Conservation (phyloP, 106 monocot genomes). For the Dendrobium catenatum region DNA sequence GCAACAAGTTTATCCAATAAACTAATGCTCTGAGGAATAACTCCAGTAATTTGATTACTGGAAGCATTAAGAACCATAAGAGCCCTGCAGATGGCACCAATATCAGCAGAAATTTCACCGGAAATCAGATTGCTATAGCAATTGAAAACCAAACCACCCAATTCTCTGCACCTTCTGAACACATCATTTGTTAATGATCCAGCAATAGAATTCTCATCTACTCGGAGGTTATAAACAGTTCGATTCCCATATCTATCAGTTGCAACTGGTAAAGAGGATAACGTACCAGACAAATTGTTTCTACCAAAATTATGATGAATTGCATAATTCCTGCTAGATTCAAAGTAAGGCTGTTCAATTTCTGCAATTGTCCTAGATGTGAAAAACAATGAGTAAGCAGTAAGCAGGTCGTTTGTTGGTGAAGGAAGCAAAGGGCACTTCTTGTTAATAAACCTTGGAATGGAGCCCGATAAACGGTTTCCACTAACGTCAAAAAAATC, state of each 20-base stretch:
- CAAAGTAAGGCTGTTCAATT: slow-evolving; percentile 17
- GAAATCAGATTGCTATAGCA: slow-evolving; percentile 52
- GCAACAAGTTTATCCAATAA: slow-evolving; percentile 31
- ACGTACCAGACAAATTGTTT: slow-evolving; percentile 53
- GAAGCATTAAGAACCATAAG: slow-evolving; percentile 47
- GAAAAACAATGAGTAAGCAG: slow-evolving; percentile 46
- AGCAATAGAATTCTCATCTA: slow-evolving; percentile 44
- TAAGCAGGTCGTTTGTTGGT: slow-evolving; percentile 18
- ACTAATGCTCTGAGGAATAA: slow-evolving; percentile 43
- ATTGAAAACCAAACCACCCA: slow-evolving; percentile 48
- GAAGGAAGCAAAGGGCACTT: slow-evolving; percentile 21
- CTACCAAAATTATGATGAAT: slow-evolving; percentile 70
- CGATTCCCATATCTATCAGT: slow-evolving; percentile 27
- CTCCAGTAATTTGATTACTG: slow-evolving; percentile 50
- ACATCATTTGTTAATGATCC: slow-evolving; percentile 46
- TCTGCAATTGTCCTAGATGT: slow-evolving; percentile 7
- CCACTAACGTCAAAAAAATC: slow-evolving; percentile 71
- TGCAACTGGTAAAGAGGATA: slow-evolving; percentile 43
- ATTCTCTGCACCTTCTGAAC: slow-evolving; percentile 47
- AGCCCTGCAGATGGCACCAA: slow-evolving; percentile 33
- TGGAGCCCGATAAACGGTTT: slow-evolving; percentile 56
- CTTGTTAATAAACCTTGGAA: slow-evolving; percentile 43
- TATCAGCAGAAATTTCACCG: slow-evolving; percentile 43
- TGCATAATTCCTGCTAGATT: slow-evolving; percentile 5
- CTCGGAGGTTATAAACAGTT: slow-evolving; percentile 43